A percentile compares a stretch with the other conserved stretches of the same genome.
These are phyloP conservation scores for Biscutella laevigata DNA, from an alignment of 441 rosid species.

Conservation along the genomic window DNA sequence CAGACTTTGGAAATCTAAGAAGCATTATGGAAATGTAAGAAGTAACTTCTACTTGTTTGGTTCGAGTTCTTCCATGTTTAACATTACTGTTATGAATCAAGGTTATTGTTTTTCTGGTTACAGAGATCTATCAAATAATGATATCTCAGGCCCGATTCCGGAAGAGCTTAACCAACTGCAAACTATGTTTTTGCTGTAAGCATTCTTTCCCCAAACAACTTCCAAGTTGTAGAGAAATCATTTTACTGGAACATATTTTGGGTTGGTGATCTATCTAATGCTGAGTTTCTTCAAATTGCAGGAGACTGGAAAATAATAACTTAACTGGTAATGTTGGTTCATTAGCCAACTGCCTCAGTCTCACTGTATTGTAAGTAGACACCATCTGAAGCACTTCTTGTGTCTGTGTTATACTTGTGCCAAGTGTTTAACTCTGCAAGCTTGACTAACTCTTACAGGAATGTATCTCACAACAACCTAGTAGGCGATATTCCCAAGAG, in stretches of 20 bases:
- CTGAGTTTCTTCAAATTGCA: constrained; percentile 25
- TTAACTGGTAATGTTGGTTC: constrained; percentile 63
- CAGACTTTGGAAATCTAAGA: constrained; percentile 81
- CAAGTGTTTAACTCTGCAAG: constrained; percentile 1
- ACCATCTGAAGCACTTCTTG: not conserved
- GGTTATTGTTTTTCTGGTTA: constrained; percentile 18
- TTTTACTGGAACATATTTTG: not conserved
- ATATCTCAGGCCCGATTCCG: constrained; percentile 71
- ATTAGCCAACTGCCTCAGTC: constrained; percentile 62
- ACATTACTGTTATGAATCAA: constrained; percentile 11
- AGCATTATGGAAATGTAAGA: constrained; percentile 85
- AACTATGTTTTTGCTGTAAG: constrained; percentile 68
- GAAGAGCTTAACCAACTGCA: constrained; percentile 78
- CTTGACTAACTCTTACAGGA: constrained; percentile 35
- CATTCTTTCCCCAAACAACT: not conserved
- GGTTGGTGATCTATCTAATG: not conserved
- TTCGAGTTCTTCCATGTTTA: not conserved
- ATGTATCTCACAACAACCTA: constrained; percentile 75
- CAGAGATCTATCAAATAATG: constrained; percentile 89
- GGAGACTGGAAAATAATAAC: constrained; percentile 71
- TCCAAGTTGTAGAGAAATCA: not conserved
- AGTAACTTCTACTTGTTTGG: constrained; percentile 5
- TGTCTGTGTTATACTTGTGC: not conserved
- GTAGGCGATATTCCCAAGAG: constrained; percentile 66
- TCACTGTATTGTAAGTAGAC: constrained; percentile 48